These are phyloP conservation scores for Colletotrichum salicis DNA, from an alignment of 2,329 filamentous ascomycete species.

Conservation along the genomic window DNA sequence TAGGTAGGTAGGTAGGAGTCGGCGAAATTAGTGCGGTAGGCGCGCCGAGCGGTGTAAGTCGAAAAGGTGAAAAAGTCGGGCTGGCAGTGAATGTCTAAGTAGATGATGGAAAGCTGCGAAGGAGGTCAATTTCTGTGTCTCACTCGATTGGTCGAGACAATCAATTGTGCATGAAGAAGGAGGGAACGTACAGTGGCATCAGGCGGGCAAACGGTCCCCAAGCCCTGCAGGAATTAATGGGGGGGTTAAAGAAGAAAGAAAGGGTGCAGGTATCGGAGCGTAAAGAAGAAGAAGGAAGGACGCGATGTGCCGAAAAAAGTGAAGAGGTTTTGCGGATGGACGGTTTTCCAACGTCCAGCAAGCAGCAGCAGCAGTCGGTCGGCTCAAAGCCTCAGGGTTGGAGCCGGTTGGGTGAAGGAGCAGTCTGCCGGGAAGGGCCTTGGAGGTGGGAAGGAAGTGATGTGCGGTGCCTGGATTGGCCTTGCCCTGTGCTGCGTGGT, in stretches of 20 bases:
- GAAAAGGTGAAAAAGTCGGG: background rate
- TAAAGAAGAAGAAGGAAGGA: conserved; percentile 19
- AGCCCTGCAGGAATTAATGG: conserved; percentile 20
- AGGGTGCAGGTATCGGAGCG: conserved; percentile 6
- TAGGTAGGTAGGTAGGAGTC: background rate
- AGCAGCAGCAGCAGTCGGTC: background rate
- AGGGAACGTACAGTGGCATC: conserved; percentile 33
- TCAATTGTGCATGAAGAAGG: conserved; percentile 1
- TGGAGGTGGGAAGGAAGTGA: conserved; percentile 17
- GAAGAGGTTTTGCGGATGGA: conserved; percentile 25
- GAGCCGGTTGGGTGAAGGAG: conserved; percentile 27
- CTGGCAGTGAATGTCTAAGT: conserved; percentile 9
- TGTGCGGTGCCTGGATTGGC: background rate
- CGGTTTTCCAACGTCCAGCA: conserved; percentile 14
- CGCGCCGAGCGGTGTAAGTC: conserved; percentile 18
- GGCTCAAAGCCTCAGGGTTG: conserved; percentile 20
- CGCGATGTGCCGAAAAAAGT: conserved; percentile 23
- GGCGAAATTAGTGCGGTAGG: background rate
- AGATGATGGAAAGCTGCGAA: conserved; percentile 31
- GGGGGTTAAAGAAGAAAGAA: background rate
- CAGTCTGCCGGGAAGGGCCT: conserved; percentile 27
- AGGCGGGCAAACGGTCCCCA: conserved; percentile 17
- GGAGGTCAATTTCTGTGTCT: conserved; percentile 12
- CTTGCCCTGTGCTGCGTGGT: background rate
- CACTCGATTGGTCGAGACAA: conserved; percentile 20